Percentiles rank a stretch among this genome's conserved stretches.
phyloP scores from a whole-genome alignment of 352 stramenopile species.

The Pythium rhizo-oryzae region DNA sequence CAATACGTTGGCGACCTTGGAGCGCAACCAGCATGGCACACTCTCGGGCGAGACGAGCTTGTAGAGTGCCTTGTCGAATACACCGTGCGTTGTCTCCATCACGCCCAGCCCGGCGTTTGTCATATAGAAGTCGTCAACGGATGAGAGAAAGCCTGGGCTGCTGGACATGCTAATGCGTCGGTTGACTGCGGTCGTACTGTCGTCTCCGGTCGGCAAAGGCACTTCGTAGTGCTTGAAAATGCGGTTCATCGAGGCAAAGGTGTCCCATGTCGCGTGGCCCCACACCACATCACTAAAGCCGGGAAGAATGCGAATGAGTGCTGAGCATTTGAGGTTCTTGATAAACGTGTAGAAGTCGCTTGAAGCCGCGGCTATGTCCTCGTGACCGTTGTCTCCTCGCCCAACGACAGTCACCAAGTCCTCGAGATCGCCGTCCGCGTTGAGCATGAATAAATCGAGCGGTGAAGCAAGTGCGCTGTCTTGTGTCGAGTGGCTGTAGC shows the following conservation, averaged over 20 bases:
- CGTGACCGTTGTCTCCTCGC: slow-evolving; percentile 2
- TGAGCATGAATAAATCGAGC: slow-evolving; percentile 57
- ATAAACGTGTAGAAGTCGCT: slow-evolving; percentile 46
- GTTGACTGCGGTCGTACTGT: slow-evolving; percentile 20
- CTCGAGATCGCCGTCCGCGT: slow-evolving; percentile 56
- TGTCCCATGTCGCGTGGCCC: slow-evolving; percentile 76
- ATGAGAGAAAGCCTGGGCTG: slow-evolving; percentile 75
- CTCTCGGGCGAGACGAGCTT: slow-evolving; percentile 45
- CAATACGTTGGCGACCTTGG: slow-evolving; percentile 57
- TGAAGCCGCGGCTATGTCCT: slow-evolving; percentile 8
- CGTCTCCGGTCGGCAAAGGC: slow-evolving; percentile 32
- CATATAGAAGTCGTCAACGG: slow-evolving; percentile 85
- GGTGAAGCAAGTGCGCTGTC: slow-evolving; percentile 27
- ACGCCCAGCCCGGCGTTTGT: slow-evolving; percentile 46
- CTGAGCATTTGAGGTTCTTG: slow-evolving; percentile 74
- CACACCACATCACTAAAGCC: slow-evolving; percentile 64
- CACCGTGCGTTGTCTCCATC: slow-evolving; percentile 77
- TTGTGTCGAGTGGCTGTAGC: slow-evolving; percentile 39
- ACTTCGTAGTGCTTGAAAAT: slow-evolving; percentile 87
- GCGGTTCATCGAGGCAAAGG: slow-evolving; percentile 71
- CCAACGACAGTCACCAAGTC: slow-evolving; percentile 49
- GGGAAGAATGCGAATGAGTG: slow-evolving; percentile 63
- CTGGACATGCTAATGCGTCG: slow-evolving; percentile 71
- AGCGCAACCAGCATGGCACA: slow-evolving; percentile 68
- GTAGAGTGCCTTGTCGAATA: slow-evolving; percentile 63